Evolutionary conservation across 345 rosid genomes (phyloP), one percentile per base, ranked within the genome.

Genomic region (Tarenaya hassleriana): DNA sequence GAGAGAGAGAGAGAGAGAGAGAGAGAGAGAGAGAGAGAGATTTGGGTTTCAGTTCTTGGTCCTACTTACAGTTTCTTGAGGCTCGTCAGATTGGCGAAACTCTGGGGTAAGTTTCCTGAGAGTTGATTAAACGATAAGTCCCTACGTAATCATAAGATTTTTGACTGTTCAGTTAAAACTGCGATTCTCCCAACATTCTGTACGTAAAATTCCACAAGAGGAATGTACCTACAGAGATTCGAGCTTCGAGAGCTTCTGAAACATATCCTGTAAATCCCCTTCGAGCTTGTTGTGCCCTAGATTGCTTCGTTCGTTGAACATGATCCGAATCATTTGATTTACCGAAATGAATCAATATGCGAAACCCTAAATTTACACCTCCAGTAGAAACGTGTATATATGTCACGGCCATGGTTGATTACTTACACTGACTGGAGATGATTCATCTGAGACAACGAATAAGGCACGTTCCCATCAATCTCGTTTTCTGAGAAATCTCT

Each of bases 401-500:
- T 35, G 13, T 35, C 10, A 35, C 7, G 2, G 40, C 43, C 2
- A 27, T 16, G 16, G 21, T 46, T 16, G 29, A 58, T 41, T 54
- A 47, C 92, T 84, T 71, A 87, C 96, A 88, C 44, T 69, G 67
- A 69, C 63, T 79, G 14, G 33, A 84, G 73, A 45, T 31, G 62
- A 33, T 69, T 63, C 94, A 92, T 81, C 68, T 79, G 79, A 60
- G 98, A 81, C 51, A 92, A 75, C 10, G 95, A 87, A 55, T 80
- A 91, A 39, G 98, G 98, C 58, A 84, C 76, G 56, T 41, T 82
- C 17, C 96, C 98, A 10, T 56, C 81, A 66, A 87, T 77, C 18
- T 64, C 56, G 50, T 91, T 91, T 38, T 73, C 69, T 32, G 98
- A 84, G 68, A 87, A 80, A 70, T 91, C 92, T 68, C 98, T 87